Evolutionary conservation across 805 yeast genomes (phyloP), one percentile per base, ranked within the genome.

Genomic region (Yarrowia hollandica): DNA sequence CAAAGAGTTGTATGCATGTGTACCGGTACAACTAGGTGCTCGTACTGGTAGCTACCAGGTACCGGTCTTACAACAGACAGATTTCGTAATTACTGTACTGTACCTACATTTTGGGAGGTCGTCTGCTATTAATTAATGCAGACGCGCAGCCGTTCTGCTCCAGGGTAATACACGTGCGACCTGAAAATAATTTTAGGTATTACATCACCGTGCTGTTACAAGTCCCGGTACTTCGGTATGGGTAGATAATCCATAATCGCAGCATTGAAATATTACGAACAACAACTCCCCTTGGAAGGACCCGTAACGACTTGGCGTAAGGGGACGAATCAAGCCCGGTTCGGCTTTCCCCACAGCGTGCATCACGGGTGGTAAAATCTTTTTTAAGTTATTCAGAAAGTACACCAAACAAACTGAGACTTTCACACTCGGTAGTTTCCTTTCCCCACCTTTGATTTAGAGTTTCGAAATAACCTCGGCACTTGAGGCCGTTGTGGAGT

Each of bases 401-500:
- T 23, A 12, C 3, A 15, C 31, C 30, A 39, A 39, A 39, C 46
- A 39, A 16, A 31, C 28, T 19, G 55, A 33, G 55, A 31, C 39
- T 48, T 48, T 48, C 55, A 48, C 55, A 48, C 55, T 48, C 39
- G 55, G 55, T 30, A 44, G 52, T n/a, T 21, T n/a, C 34, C 5
- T 18, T 48, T 46, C 55, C 55, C 55, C 55, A 48, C 55, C 55
- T 48, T 48, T 33, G 28, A 23, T 11, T 46, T 46, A 48, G 12
- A 31, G 55, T 48, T 48, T 7, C 10, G 9, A 48, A 48, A 48
- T 48, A 48, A 48, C 55, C 55, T 48, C 55, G 55, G 55, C 39
- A 31, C 55, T 48, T 22, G 34, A 18, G 54, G 55, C 55, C 55
- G 55, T 48, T 48, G 55, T 48, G 55, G 55, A 48, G 55, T 48